phyloP scores from a whole-genome alignment of 495 filamentous ascomycete species.

The Pseudevernia furfuracea region DNA sequence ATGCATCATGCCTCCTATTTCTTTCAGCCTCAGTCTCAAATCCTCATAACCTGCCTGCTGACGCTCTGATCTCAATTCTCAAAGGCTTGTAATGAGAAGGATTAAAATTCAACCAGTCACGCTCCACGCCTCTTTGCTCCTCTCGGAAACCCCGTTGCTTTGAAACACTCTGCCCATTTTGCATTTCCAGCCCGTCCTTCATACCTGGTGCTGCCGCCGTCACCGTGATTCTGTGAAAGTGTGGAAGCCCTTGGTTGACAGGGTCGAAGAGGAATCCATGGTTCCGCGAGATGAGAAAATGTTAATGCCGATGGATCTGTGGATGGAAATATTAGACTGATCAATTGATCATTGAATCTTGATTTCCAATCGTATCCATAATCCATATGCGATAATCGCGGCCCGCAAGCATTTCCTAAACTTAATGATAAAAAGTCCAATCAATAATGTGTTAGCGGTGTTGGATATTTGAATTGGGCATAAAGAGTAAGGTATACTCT shows the following conservation, averaged over 20 bases:
- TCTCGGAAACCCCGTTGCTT: neutral
- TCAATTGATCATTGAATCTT: no score
- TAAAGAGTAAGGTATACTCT: no score
- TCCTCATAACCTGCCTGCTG: neutral
- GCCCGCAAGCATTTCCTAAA: constrained; percentile 7
- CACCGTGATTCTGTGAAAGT: no score
- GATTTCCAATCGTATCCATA: neutral
- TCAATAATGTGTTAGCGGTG: neutral
- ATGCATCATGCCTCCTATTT: neutral
- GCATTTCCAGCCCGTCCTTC: neutral
- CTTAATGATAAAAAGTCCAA: neutral
- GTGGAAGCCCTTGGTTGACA: neutral
- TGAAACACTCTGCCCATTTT: neutral
- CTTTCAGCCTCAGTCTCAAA: neutral
- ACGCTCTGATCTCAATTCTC: no score
- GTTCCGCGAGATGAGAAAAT: neutral
- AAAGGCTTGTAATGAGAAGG: no score
- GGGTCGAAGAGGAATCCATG: neutral
- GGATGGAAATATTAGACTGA: no score
- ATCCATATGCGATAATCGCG: neutral
- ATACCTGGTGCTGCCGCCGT: neutral
- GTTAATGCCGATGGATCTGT: neutral
- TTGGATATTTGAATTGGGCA: neutral
- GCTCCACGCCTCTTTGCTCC: neutral
- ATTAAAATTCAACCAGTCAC: neutral